Evolutionary conservation across 1,284 basidiomycete genomes (phyloP), one percentile per base, ranked within the genome.

Genomic region (Ganoderma boninense): DNA sequence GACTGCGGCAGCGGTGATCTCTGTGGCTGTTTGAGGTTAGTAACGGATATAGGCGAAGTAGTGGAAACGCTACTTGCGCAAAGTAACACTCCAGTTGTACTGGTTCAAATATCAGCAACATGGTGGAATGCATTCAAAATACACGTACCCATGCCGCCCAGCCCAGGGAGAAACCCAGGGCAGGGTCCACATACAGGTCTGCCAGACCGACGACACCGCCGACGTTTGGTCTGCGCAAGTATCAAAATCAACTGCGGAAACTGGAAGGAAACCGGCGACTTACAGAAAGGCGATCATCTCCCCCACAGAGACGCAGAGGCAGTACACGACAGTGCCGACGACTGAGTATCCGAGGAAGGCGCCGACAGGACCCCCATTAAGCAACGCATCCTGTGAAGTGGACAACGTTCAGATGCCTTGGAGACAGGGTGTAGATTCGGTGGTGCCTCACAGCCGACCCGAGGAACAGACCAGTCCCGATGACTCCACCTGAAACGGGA

Each of bases 121-220:
- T 29, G 32, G 10, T 54, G 26, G 7, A 29, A 4, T 42, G 16
- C 16, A 32, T 20, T 4, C n/a, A 1, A 14, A 6, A 11, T 5
- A 26, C 2, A 20, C 77, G 60, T 64, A 78, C 78, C 79, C 79
- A 80, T 18, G 78, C 78, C 1, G 79, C 78, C 78, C 79, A 80
- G 13, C 79, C 79, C 0, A 80, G 70, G 0, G 79, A 79, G 68
- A 80, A 80, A 0, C 79, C 78, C 4, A 79, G 69, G 1, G 78
- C 78, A 0, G 71, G 74, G 57, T 79, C 79, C 8, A 80, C 79
- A 44, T 79, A 80, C 0, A 77, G 78, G 77, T 77, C 77, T 1
- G 94, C 92, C 7, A 92, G 90, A 74, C 95, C 90, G 20, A 95
- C 91, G 75, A 95, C 94, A 54, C 93, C 91, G 71, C 89, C 90